phyloP scores from a whole-genome alignment of 2,329 filamentous ascomycete species.

The Alternaria arborescens region DNA sequence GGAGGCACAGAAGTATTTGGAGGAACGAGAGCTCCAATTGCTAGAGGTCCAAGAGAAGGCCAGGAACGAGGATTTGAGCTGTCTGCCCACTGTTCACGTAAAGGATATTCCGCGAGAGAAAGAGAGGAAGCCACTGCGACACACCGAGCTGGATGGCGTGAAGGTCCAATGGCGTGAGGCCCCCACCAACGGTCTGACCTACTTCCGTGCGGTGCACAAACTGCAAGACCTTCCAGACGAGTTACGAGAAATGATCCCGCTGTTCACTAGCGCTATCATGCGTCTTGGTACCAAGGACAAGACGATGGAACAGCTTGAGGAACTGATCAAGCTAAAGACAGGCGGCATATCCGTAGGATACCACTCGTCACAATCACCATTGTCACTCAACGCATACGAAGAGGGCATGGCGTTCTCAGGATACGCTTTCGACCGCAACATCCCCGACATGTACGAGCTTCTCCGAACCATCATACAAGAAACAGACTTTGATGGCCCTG shows the following conservation, averaged over 20 bases:
- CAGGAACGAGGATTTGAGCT: slow-evolving; percentile 83
- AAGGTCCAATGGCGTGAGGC: slow-evolving; percentile 90
- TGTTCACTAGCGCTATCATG: slow-evolving; percentile 94
- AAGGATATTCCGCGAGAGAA: slow-evolving; percentile 85
- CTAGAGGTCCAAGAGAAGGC: slow-evolving; percentile 84
- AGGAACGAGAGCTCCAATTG: slow-evolving; percentile 80
- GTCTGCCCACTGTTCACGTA: slow-evolving; percentile 86
- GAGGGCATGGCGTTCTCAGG: slow-evolving; percentile 88
- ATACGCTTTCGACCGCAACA: slow-evolving; percentile 87
- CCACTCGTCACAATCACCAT: slow-evolving; percentile 80
- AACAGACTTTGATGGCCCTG: slow-evolving; percentile 86
- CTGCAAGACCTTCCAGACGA: slow-evolving; percentile 84
- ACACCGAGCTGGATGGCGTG: slow-evolving; percentile 66
- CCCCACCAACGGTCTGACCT: slow-evolving; percentile 93
- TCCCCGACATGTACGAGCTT: slow-evolving; percentile 89
- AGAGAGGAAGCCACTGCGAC: slow-evolving; percentile 73
- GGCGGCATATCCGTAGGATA: slow-evolving; percentile 88
- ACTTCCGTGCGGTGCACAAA: slow-evolving; percentile 88
- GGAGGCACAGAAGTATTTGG: slow-evolving; percentile 75
- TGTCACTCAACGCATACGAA: slow-evolving; percentile 71
- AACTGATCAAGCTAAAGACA: slow-evolving; percentile 94
- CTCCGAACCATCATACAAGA: slow-evolving; percentile 81
- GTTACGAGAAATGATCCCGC: slow-evolving; percentile 80
- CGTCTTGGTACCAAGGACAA: slow-evolving; percentile 86
- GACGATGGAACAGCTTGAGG: slow-evolving; percentile 94